Percentiles rank a stretch among this genome's conserved stretches.
These are phyloP conservation scores for Chrysosporium keratinophilum DNA, from an alignment of 2,329 filamentous ascomycete genomes.

Conservation along the genomic window DNA sequence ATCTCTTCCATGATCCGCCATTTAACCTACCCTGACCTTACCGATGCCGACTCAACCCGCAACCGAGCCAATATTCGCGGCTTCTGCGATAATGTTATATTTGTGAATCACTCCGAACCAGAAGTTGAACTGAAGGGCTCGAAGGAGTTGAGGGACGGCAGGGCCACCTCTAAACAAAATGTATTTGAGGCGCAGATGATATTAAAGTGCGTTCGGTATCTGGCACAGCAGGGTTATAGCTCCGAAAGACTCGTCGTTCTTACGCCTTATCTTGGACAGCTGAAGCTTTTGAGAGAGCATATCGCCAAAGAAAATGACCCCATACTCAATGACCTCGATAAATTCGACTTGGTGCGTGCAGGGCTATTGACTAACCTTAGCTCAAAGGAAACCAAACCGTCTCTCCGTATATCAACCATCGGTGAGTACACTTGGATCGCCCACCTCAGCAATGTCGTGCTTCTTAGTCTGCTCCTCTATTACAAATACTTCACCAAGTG, in stretches of 20 bases:
- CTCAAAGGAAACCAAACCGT: constrained; percentile 43
- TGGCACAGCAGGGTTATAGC: constrained; percentile 60
- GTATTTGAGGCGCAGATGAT: constrained; percentile 56
- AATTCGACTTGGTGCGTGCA: constrained; percentile 50
- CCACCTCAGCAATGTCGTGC: too few relatives aligned
- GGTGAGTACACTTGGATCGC: constrained; percentile 43
- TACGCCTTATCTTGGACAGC: constrained; percentile 50
- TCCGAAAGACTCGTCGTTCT: constrained; percentile 57
- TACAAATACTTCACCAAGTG: too few relatives aligned
- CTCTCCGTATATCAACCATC: constrained; percentile 57
- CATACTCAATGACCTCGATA: constrained; percentile 58
- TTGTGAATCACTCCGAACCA: constrained; percentile 56
- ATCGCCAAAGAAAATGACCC: constrained; percentile 52
- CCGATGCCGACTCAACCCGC: constrained; percentile 45
- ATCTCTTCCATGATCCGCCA: constrained; percentile 50
- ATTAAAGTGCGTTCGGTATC: constrained; percentile 53
- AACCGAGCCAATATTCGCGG: constrained; percentile 44
- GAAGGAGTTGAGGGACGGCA: constrained; percentile 43
- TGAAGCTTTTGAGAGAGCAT: constrained; percentile 36
- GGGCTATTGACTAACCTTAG: constrained; percentile 49
- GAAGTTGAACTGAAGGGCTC: constrained; percentile 33
- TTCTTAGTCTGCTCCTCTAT: too few relatives aligned
- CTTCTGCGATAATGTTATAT: constrained; percentile 51
- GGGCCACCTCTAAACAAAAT: constrained; percentile 52
- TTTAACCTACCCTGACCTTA: constrained; percentile 47